Conservation (phyloP, 805 yeast species). For the Blastobotrys parvus region DNA sequence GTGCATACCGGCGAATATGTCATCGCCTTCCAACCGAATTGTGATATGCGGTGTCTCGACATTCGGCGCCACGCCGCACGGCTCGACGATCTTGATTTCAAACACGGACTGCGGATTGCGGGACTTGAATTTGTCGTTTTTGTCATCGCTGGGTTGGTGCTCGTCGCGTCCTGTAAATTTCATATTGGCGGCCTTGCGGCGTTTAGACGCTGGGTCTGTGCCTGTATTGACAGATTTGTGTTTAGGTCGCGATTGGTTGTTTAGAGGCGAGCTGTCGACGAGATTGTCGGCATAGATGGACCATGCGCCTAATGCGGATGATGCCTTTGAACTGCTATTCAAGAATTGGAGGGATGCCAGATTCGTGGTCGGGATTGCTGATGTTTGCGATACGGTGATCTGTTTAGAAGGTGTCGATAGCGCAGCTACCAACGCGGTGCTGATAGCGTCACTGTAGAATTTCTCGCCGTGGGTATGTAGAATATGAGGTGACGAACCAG, state of each 20-base stretch:
- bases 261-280: conserved; percentile 52
- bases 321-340: conserved; percentile 54
- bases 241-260: not conserved
- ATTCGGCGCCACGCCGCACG: not conserved
- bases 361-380: conserved; percentile 35
- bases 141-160: not conserved
- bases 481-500: conserved; percentile 56
- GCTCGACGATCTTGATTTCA: not conserved
- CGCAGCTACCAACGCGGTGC: conserved; percentile 53
- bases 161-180: not conserved
- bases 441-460: conserved; percentile 42
- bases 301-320: conserved; percentile 65
- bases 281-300: conserved; percentile 56
- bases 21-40: conserved; percentile 49
- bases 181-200: not conserved
- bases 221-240: not conserved
- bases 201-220: not conserved
- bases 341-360: conserved; percentile 49
- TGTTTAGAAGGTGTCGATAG: conserved; percentile 39
- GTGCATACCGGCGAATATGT: conserved; percentile 72
- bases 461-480: conserved; percentile 47
- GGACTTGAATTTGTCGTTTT: not conserved
- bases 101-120: conserved; percentile 1
- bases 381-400: conserved; percentile 31
- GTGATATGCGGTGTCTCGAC: conserved; percentile 17